Conservation (phyloP, 1,284 basidiomycete species). For the Fistulinella cinereoalba region DNA sequence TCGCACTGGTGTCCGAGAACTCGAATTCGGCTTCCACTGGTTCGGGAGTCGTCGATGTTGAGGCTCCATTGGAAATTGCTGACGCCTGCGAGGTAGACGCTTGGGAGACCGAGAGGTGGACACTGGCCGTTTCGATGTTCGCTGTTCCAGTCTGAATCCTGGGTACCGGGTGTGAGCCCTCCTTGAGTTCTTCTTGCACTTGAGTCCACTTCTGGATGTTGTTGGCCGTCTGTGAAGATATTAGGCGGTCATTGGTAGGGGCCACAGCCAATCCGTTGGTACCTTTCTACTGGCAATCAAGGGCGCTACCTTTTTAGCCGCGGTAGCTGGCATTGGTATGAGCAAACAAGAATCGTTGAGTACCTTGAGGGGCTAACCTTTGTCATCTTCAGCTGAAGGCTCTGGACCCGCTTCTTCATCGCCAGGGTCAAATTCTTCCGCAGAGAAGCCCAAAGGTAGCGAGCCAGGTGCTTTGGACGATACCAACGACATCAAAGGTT, state of each 20-base stretch:
- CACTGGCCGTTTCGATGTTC: slow-evolving; percentile 5
- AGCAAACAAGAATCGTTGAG: slow-evolving; percentile 22
- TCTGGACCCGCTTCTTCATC: slow-evolving; percentile 38
- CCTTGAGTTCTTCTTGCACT: slow-evolving; percentile 80
- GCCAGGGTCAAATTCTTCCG: slow-evolving; percentile 39
- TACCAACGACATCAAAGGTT: slow-evolving; percentile 29
- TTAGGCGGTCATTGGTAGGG: not conserved
- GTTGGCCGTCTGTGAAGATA: slow-evolving; percentile 60
- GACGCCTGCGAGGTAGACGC: slow-evolving; percentile 11
- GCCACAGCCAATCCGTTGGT: slow-evolving; percentile 11
- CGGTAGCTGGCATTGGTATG: slow-evolving; percentile 42
- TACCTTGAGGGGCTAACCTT: slow-evolving; percentile 43
- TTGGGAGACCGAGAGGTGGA: slow-evolving; percentile 5
- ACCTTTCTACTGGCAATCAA: slow-evolving; percentile 90
- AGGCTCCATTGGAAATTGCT: slow-evolving; percentile 23
- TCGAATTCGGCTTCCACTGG: slow-evolving; percentile 62
- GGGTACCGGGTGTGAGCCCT: slow-evolving; percentile 34
- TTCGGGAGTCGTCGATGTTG: slow-evolving; percentile 35
- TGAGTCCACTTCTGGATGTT: slow-evolving; percentile 96
- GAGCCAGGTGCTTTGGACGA: slow-evolving; percentile 38
- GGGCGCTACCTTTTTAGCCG: slow-evolving; percentile 75
- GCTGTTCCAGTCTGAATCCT: slow-evolving; percentile 14
- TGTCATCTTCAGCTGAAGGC: slow-evolving; percentile 45
- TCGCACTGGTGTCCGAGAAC: slow-evolving; percentile 67
- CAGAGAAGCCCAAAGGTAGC: slow-evolving; percentile 54